Conservation (phyloP, 768 basidiomycete genomes). For the Boletales sp. region DNA sequence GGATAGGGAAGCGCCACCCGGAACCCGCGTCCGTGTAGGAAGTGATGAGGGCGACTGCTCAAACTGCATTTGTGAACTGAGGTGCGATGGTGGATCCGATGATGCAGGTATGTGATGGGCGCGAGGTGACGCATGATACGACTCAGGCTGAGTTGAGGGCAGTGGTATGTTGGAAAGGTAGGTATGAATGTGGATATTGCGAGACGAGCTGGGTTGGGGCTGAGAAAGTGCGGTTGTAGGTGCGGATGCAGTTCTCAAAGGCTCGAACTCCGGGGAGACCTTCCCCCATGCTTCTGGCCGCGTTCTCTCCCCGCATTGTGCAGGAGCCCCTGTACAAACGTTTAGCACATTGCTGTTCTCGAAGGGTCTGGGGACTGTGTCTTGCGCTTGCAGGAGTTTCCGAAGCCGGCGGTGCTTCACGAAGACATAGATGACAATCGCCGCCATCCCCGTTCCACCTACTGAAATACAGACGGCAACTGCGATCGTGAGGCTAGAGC, state of each 20-base stretch:
- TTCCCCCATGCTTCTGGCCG: background rate
- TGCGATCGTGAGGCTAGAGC: slow-evolving; percentile 3
- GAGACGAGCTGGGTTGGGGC: background rate
- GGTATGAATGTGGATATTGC: background rate
- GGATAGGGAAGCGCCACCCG: background rate
- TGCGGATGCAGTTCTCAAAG: background rate
- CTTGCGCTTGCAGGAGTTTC: slow-evolving; percentile 16
- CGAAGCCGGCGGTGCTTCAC: slow-evolving; percentile 16
- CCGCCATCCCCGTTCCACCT: slow-evolving; percentile 16
- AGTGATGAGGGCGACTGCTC: background rate
- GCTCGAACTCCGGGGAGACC: background rate
- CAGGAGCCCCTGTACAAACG: slow-evolving; percentile 2
- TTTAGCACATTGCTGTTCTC: background rate
- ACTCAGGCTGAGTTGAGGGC: background rate
- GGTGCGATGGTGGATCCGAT: background rate
- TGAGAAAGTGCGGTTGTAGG: background rate
- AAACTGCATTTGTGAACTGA: background rate
- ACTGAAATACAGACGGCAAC: slow-evolving; percentile 23
- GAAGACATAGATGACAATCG: slow-evolving; percentile 10
- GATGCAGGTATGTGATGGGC: background rate
- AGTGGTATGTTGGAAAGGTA: slow-evolving; percentile 2
- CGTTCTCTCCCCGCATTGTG: background rate
- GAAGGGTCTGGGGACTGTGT: slow-evolving; percentile 26
- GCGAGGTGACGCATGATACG: background rate
- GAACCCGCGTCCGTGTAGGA: background rate